phyloP scores from a whole-genome alignment of 345 rosid genomes.

The Microcos paniculata region DNA sequence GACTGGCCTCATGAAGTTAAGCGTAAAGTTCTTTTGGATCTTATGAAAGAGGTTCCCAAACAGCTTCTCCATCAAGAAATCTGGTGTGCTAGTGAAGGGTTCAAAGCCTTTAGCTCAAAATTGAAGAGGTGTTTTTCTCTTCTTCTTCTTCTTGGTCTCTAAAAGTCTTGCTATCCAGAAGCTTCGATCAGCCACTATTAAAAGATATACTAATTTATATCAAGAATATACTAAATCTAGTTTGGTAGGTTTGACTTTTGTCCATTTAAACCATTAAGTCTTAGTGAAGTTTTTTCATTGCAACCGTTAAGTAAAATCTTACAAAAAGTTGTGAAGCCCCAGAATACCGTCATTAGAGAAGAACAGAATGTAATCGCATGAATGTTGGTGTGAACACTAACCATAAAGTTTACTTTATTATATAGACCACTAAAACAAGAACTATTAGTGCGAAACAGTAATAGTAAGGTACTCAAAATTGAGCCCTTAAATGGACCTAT shows the following conservation, averaged over 20 bases:
- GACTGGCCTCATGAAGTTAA: constrained; percentile 99
- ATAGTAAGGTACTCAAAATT: not conserved
- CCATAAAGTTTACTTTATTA: not conserved
- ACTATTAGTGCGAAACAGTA: not conserved
- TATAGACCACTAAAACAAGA: not conserved
- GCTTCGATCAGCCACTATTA: not conserved
- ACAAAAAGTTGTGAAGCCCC: not conserved
- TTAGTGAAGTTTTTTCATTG: not conserved
- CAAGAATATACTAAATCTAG: not conserved
- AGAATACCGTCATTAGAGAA: not conserved
- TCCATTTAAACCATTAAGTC: not conserved
- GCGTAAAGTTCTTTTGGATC: constrained; percentile 86
- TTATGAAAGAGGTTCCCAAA: constrained; percentile 84
- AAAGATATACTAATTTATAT: not conserved
- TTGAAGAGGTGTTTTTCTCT: constrained; percentile 57
- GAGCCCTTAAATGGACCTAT: not conserved
- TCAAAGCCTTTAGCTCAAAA: constrained; percentile 81
- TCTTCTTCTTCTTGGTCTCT: not conserved
- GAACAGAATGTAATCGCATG: not conserved
- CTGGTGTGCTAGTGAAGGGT: constrained; percentile 98
- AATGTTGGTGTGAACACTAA: not conserved
- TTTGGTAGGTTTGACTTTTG: not conserved
- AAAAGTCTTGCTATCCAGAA: not conserved
- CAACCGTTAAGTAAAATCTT: not conserved
- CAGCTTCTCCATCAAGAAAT: constrained; percentile 90